A percentile compares a stretch with the other conserved stretches of the same genome.
phyloP scores from a whole-genome alignment of 2,329 filamentous ascomycete genomes.

The Ilyonectria destructans region DNA sequence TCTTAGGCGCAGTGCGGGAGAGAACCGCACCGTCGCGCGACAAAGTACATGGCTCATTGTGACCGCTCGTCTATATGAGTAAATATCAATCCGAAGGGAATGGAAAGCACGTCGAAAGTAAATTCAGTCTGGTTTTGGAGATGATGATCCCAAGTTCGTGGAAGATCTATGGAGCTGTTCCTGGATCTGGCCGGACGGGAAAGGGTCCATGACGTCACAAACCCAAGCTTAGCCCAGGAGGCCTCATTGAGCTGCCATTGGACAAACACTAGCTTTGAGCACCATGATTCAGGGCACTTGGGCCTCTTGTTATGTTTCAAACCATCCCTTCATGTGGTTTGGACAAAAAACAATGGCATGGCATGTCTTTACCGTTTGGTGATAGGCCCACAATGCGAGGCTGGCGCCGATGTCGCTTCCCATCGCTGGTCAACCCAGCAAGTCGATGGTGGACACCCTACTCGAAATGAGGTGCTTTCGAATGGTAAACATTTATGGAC shows the following conservation, averaged over 20 bases:
- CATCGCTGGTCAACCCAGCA: too few relatives aligned
- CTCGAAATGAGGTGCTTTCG: too few relatives aligned
- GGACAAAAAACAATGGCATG: not conserved
- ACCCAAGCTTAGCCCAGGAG: constrained; percentile 17
- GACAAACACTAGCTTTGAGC: constrained; percentile 11
- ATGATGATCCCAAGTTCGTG: not conserved
- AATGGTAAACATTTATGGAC: too few relatives aligned
- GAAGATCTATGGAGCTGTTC: not conserved
- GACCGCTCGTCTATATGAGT: constrained; percentile 7
- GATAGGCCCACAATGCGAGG: too few relatives aligned
- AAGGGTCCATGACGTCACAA: constrained; percentile 34
- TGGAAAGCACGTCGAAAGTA: not conserved
- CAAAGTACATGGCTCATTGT: constrained; percentile 43
- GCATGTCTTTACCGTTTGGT: not conserved
- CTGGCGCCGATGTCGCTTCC: too few relatives aligned
- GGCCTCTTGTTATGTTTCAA: not conserved
- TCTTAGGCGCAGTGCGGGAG: constrained; percentile 29
- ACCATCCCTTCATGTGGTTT: not conserved
- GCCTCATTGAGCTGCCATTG: constrained; percentile 26
- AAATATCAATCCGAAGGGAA: not conserved
- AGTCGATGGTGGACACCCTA: too few relatives aligned
- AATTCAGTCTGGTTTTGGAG: not conserved
- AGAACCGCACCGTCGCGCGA: constrained; percentile 38
- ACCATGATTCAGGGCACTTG: constrained; percentile 10
- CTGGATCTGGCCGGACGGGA: not conserved